These are phyloP conservation scores for Schwanniomyces etchellsii DNA, from an alignment of 1,139 yeast genomes.

Conservation along the genomic window DNA sequence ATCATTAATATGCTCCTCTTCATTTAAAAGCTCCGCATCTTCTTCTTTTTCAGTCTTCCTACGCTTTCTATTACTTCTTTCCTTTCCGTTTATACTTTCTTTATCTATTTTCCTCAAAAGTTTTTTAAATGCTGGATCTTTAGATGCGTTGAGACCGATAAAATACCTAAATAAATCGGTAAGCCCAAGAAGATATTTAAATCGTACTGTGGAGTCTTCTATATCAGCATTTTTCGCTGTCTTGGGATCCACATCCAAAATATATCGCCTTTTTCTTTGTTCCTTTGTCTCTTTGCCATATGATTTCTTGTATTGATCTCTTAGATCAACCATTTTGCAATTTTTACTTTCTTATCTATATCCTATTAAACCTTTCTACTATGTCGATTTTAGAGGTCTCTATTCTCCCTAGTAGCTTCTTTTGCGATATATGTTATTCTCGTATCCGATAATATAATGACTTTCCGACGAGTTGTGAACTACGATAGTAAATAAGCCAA, in stretches of 20 bases:
- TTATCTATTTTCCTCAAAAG: slow-evolving; percentile 39
- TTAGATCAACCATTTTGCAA: slow-evolving; percentile 4
- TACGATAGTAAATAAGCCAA: too few species aligned
- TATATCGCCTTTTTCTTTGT: slow-evolving; percentile 41
- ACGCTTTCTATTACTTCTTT: slow-evolving; percentile 13
- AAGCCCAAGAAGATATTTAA: slow-evolving; percentile 74
- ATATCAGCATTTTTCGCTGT: slow-evolving; percentile 52
- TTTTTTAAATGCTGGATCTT: slow-evolving; percentile 59
- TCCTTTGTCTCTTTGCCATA: slow-evolving; percentile 18
- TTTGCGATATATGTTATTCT: not conserved
- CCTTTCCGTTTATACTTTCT: slow-evolving; percentile 18
- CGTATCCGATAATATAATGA: not conserved
- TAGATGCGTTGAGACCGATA: slow-evolving; percentile 73
- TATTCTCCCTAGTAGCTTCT: not conserved
- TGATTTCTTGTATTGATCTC: slow-evolving; percentile 1
- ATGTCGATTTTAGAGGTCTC: not conserved
- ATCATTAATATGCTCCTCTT: slow-evolving; percentile 56
- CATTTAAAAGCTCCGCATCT: slow-evolving; percentile 79
- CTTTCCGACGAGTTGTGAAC: too few species aligned
- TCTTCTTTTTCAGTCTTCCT: slow-evolving; percentile 87
- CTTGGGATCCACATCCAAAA: slow-evolving; percentile 47
- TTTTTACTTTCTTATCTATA: not conserved
- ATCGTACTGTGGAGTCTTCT: slow-evolving; percentile 71
- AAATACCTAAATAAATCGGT: slow-evolving; percentile 87
- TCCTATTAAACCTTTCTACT: not conserved